Percentiles rank a stretch among this genome's conserved stretches.
Conservation (phyloP, 2,329 filamentous ascomycete species). For the Cryphonectria japonica region DNA sequence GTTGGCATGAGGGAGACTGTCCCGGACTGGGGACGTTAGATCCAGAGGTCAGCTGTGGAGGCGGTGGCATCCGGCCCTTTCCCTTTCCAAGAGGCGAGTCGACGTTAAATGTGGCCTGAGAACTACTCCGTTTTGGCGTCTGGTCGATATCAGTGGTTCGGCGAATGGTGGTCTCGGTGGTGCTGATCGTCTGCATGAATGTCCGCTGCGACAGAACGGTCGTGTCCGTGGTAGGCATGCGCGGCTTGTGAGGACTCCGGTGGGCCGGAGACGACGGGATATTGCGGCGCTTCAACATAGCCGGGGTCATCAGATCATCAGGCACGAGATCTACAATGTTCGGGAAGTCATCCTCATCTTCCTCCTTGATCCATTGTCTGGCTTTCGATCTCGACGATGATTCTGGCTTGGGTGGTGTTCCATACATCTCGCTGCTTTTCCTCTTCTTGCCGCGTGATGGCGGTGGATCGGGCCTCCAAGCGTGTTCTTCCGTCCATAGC, state of each 20-base stretch:
- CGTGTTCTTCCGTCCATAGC: constrained; percentile 50
- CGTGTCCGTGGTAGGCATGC: constrained; percentile 21
- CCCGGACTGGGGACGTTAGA: constrained; percentile 4
- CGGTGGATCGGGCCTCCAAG: constrained; percentile 43
- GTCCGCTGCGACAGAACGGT: constrained; percentile 32
- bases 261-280: constrained; percentile 44
- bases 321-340: constrained; percentile 54
- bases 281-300: constrained; percentile 28
- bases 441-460: constrained; percentile 52
- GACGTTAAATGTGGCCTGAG: constrained; percentile 4
- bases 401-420: constrained; percentile 31
- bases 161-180: constrained; percentile 31
- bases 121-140: constrained; percentile 7
- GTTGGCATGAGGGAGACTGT: not conserved
- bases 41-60: not conserved
- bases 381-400: constrained; percentile 42
- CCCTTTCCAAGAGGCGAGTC: constrained; percentile 30
- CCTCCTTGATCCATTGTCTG: constrained; percentile 35
- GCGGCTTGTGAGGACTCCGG: constrained; percentile 27
- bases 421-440: constrained; percentile 54
- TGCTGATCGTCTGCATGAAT: constrained; percentile 33
- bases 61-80: constrained; percentile 4
- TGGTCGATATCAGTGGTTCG: constrained; percentile 17
- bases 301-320: constrained; percentile 35
- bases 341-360: constrained; percentile 52